These are phyloP conservation scores for Phtheirospermum japonicum DNA, from an alignment of 257 asterid genomes.

Conservation along the genomic window DNA sequence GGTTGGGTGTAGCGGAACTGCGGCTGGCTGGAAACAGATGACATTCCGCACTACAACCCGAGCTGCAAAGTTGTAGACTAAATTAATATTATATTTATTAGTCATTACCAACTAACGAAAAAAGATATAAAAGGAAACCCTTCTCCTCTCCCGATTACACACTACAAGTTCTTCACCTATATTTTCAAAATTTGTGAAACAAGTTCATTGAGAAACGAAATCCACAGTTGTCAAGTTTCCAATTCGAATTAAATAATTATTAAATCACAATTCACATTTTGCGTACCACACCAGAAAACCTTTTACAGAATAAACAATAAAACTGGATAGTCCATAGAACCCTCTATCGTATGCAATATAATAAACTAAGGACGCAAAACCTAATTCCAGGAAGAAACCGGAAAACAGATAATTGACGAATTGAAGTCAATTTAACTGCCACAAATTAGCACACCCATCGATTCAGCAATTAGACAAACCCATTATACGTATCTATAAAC, in stretches of 20 bases:
- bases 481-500: neutral
- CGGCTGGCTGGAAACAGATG: conserved; percentile 93
- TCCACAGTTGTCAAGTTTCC: neutral
- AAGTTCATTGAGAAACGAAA: neutral
- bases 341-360: neutral
- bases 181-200: conserved; percentile 2
- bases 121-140: neutral
- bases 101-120: neutral
- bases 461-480: conserved; percentile 1
- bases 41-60: conserved; percentile 51
- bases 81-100: conserved; percentile 5
- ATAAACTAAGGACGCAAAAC: neutral
- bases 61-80: conserved; percentile 29
- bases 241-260: too few species aligned
- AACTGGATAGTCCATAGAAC: neutral
- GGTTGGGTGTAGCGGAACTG: conserved; percentile 97
- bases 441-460: neutral
- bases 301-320: too few species aligned
- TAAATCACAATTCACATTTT: too few species aligned
- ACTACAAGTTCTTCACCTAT: neutral
- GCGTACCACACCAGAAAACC: too few species aligned
- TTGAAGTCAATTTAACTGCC: conserved; percentile 11
- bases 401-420: conserved; percentile 17
- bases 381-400: conserved; percentile 1
- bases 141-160: neutral